Evolutionary conservation across 805 yeast genomes (phyloP).

Genomic region (Starmerella floricola): DNA sequence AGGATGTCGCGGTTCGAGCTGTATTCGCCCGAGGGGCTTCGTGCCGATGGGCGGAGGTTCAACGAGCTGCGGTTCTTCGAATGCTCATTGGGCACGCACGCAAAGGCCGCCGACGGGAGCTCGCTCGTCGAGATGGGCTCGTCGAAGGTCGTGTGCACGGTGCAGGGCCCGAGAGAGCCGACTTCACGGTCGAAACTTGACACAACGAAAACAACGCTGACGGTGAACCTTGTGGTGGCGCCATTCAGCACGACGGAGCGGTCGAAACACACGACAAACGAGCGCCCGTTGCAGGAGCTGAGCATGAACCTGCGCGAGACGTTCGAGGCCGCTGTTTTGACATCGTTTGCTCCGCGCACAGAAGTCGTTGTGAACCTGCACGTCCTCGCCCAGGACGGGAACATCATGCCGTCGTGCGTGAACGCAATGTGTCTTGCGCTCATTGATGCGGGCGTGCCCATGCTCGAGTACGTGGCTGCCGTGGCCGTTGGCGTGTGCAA

Average conservation of each 20-base stretch:
- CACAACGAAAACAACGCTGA: conserved; percentile 43
- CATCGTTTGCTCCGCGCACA: conserved; percentile 71
- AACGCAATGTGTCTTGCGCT: conserved; percentile 83
- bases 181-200: conserved; percentile 36
- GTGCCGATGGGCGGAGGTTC: conserved; percentile 88
- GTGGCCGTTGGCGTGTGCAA: conserved; percentile 71
- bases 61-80: conserved; percentile 77
- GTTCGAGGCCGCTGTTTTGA: conserved; percentile 47
- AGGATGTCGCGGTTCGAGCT: conserved; percentile 39
- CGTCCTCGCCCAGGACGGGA: conserved; percentile 84
- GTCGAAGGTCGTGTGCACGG: conserved; percentile 72
- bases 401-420: conserved; percentile 61
- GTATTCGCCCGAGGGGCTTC: conserved; percentile 88
- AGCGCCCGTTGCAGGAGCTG: conserved; percentile 33
- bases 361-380: conserved; percentile 62
- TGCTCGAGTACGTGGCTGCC: conserved; percentile 81
- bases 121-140: conserved; percentile 87
- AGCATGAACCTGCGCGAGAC: conserved; percentile 26
- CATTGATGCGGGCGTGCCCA: conserved; percentile 88
- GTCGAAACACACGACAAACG: conserved; percentile 54
- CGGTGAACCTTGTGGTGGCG: conserved; percentile 57
- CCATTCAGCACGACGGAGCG: conserved; percentile 72
- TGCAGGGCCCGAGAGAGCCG: conserved; percentile 87
- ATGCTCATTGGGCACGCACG: conserved; percentile 77
- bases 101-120: conserved; percentile 75